These are phyloP conservation scores for Aspergillus ustus DNA, from an alignment of 2,329 filamentous ascomycete genomes.

Conservation along the genomic window DNA sequence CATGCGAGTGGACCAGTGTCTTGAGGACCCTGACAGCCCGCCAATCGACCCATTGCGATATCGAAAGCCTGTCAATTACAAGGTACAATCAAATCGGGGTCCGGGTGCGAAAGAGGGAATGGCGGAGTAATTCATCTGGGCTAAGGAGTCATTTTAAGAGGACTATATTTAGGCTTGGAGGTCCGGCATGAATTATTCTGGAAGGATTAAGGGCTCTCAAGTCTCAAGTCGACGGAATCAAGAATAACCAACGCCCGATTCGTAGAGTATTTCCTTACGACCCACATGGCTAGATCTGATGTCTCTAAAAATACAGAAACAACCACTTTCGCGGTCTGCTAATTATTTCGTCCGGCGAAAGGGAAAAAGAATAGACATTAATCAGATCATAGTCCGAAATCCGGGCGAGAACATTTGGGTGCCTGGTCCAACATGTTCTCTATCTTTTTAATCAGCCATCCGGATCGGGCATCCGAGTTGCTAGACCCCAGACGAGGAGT, in stretches of 20 bases:
- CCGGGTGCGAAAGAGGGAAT: not conserved
- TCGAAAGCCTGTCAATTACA: not conserved
- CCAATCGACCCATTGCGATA: slow-evolving; percentile 11
- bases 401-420: slow-evolving; percentile 31
- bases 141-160: not conserved
- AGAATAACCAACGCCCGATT: not conserved
- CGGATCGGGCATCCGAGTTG: slow-evolving; percentile 31
- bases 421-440: slow-evolving; percentile 33
- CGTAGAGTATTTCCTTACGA: slow-evolving; percentile 8
- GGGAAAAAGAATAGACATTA: not conserved
- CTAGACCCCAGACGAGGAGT: slow-evolving; percentile 37
- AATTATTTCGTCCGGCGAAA: slow-evolving; percentile 18
- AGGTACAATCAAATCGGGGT: slow-evolving; percentile 3
- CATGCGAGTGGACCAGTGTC: slow-evolving; percentile 70
- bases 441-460: slow-evolving; percentile 39
- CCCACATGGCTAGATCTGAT: slow-evolving; percentile 12
- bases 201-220: not conserved
- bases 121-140: not conserved
- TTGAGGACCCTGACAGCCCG: slow-evolving; percentile 58
- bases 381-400: slow-evolving; percentile 31
- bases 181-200: not conserved
- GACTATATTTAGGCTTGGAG: not conserved
- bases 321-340: not conserved
- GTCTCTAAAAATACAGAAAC: slow-evolving; percentile 15
- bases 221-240: not conserved